These are phyloP conservation scores for Leccinum barrowsii DNA, from an alignment of 768 basidiomycete species.

Conservation along the genomic window DNA sequence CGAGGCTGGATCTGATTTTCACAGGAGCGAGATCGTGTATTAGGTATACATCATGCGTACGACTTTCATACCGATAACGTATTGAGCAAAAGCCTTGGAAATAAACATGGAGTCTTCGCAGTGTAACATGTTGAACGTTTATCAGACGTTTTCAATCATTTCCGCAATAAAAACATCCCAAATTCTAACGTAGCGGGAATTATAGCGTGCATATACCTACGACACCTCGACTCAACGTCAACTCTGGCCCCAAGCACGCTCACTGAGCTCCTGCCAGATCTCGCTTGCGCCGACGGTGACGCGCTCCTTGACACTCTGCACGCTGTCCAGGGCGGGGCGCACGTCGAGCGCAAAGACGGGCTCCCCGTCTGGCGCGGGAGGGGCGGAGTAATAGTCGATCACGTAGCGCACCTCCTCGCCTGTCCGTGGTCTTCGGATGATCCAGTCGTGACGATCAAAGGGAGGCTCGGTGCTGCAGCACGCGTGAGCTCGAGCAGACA, in stretches of 20 bases:
- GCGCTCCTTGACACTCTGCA: constrained; percentile 71
- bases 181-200: too few species aligned
- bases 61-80: neutral
- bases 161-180: too few species aligned
- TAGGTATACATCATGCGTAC: too few species aligned
- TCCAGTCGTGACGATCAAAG: constrained; percentile 98
- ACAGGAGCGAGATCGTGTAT: too few species aligned
- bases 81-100: constrained; percentile 24
- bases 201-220: neutral
- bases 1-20: constrained; percentile 39
- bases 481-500: constrained; percentile 1
- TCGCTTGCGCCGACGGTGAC: constrained; percentile 68
- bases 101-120: constrained; percentile 10
- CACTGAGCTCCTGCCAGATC: constrained; percentile 48
- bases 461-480: constrained; percentile 76
- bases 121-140: too few species aligned
- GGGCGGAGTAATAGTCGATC: constrained; percentile 97
- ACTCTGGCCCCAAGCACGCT: constrained; percentile 26
- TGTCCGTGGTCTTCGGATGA: constrained; percentile 75
- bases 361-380: constrained; percentile 83
- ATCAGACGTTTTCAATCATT: too few species aligned
- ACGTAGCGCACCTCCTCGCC: constrained; percentile 90
- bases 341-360: constrained; percentile 97
- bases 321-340: constrained; percentile 86
- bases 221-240: constrained; percentile 6